Conservation (phyloP, 768 basidiomycete species). For the Tulasnella sp. region DNA sequence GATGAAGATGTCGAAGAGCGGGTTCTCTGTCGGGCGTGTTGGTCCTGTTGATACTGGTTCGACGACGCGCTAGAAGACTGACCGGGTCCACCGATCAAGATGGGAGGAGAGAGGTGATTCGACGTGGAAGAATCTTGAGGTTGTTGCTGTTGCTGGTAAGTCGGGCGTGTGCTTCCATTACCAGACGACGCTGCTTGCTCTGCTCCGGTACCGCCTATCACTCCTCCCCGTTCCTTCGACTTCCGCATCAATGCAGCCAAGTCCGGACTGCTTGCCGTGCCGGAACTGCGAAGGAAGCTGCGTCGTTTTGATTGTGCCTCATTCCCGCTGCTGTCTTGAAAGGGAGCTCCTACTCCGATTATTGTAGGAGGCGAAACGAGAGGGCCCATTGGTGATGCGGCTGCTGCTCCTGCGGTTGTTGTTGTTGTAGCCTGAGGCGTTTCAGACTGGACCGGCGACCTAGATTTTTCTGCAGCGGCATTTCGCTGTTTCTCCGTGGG, state of each 20-base stretch:
- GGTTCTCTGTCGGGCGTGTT: slow-evolving; percentile 3
- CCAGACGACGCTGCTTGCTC: not conserved
- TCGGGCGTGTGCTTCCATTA: not conserved
- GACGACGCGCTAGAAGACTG: not conserved
- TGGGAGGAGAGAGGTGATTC: not conserved
- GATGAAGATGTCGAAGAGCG: slow-evolving; percentile 29
- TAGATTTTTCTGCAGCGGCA: slow-evolving; percentile 32
- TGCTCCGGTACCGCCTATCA: slow-evolving; percentile 32
- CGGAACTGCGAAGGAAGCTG: slow-evolving; percentile 81
- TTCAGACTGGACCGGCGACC: slow-evolving; percentile 5
- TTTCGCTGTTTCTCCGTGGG: slow-evolving; percentile 35
- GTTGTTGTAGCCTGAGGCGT: slow-evolving; percentile 31
- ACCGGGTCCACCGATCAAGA: no score
- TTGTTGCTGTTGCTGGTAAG: slow-evolving; percentile 5
- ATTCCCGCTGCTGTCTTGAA: slow-evolving; percentile 37
- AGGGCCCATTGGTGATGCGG: slow-evolving; percentile 38
- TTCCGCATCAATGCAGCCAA: slow-evolving; percentile 81
- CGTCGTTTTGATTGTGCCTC: slow-evolving; percentile 72
- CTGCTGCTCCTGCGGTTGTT: no score
- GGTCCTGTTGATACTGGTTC: slow-evolving; percentile 1
- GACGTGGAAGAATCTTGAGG: slow-evolving; percentile 18
- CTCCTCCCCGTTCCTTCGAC: slow-evolving; percentile 64
- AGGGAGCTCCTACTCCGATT: slow-evolving; percentile 50
- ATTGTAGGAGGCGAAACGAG: slow-evolving; percentile 34
- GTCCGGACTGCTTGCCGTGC: slow-evolving; percentile 89